Conservation (phyloP, 2,329 filamentous ascomycete species). For the Xylogone sp. region DNA sequence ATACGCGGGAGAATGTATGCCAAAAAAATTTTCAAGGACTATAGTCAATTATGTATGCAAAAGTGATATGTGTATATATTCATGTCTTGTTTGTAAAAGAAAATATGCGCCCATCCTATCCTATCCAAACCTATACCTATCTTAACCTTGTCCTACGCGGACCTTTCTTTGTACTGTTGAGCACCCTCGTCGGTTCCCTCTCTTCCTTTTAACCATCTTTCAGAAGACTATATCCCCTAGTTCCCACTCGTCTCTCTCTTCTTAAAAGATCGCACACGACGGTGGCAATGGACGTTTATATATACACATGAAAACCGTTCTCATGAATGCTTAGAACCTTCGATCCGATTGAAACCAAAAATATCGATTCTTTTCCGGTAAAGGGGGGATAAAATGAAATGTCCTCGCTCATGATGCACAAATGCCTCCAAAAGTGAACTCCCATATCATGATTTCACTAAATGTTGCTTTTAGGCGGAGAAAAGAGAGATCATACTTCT, state of each 20-base stretch:
- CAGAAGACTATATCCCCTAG: no score
- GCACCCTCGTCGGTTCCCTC: no score
- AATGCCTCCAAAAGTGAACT: background rate
- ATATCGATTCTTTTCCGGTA: no score
- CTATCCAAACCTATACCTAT: background rate
- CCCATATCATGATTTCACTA: background rate
- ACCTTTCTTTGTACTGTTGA: no score
- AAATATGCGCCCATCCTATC: background rate
- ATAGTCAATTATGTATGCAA: background rate
- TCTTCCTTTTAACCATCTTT: no score
- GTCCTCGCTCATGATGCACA: background rate
- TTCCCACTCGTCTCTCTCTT: background rate
- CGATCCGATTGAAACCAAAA: background rate
- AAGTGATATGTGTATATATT: background rate
- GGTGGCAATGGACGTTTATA: background rate
- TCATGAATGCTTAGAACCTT: background rate
- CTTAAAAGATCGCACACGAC: background rate
- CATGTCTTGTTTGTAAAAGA: background rate
- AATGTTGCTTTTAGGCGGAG: no score
- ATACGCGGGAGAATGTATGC: no score
- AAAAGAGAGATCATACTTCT: constrained; percentile 25
- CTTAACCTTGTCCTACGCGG: background rate
- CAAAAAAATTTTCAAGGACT: no score
- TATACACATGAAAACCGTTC: no score
- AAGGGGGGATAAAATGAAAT: background rate